Percentiles rank a stretch among this genome's conserved stretches.
phyloP scores from a whole-genome alignment of 768 basidiomycete species.

The Boletus rubropictus region DNA sequence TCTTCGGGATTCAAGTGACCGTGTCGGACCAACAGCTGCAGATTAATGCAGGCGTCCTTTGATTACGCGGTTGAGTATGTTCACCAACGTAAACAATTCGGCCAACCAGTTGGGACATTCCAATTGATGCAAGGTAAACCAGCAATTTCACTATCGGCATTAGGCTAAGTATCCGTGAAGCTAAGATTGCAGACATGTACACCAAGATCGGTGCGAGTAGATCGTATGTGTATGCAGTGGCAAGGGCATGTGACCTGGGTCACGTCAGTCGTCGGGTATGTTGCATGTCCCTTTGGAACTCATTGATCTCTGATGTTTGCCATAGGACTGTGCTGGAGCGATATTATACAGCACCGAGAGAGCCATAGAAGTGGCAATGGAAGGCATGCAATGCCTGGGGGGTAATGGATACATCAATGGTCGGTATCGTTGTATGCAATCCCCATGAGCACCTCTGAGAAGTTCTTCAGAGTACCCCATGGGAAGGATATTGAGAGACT shows the following conservation, averaged over 20 bases:
- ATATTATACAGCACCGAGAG: constrained; percentile 92
- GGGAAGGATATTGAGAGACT: constrained; percentile 82
- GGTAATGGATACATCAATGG: constrained; percentile 97
- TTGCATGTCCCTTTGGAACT: constrained; percentile 7
- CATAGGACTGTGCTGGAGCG: constrained; percentile 85
- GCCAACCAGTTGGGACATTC: constrained; percentile 80
- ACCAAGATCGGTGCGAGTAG: constrained; percentile 85
- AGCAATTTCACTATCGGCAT: background rate
- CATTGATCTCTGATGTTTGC: constrained; percentile 6
- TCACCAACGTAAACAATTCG: constrained; percentile 92
- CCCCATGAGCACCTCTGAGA: background rate
- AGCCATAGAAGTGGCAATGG: constrained; percentile 84
- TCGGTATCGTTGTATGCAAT: constrained; percentile 26
- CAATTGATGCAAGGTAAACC: constrained; percentile 88
- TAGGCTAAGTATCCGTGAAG: constrained; percentile 32
- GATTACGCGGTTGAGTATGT: constrained; percentile 84
- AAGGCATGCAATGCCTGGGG: constrained; percentile 90
- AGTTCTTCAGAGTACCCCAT: constrained; percentile 72
- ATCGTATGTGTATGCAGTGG: constrained; percentile 91
- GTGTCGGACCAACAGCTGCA: constrained; percentile 25
- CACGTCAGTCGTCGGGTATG: constrained; percentile 71
- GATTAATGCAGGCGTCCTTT: constrained; percentile 91
- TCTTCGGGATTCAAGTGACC: background rate
- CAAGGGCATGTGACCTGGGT: constrained; percentile 78
- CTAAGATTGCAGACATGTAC: constrained; percentile 90